A percentile compares a stretch with the other conserved stretches of the same genome.
Evolutionary conservation across 768 basidiomycete species (phyloP).

Genomic region (Pleurotus djamor): DNA sequence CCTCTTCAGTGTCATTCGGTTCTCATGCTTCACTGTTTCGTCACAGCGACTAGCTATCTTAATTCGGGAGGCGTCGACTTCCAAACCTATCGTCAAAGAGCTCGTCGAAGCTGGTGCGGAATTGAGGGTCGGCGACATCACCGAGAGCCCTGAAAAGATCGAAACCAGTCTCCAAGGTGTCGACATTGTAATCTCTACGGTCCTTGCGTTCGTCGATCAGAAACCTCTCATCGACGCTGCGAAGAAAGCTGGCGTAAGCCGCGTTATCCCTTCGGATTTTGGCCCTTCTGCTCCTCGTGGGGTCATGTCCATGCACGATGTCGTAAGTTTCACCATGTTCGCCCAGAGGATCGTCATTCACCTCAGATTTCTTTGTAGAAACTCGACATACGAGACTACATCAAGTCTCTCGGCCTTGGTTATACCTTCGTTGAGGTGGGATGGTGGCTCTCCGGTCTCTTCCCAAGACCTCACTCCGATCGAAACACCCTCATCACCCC

Average conservation of each 20-base stretch:
- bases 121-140: not conserved
- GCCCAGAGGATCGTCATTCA: too few species aligned
- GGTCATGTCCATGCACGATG: slow-evolving; percentile 2
- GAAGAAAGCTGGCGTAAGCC: not conserved
- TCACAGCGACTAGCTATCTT: not conserved
- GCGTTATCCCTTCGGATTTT: slow-evolving; percentile 1
- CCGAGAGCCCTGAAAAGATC: not conserved
- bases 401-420: not conserved
- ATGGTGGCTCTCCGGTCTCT: not conserved
- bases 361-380: not conserved
- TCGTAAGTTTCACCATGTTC: not conserved
- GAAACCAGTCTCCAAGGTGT: not conserved
- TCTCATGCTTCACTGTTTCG: too few species aligned
- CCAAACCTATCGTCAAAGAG: not conserved
- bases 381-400: not conserved
- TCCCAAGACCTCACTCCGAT: not conserved
- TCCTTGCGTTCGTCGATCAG: not conserved
- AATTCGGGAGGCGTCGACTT: not conserved
- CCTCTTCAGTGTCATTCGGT: not conserved
- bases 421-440: not conserved
- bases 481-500: not conserved
- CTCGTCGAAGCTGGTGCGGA: not conserved
- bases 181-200: not conserved
- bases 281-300: not conserved
- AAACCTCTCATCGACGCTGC: not conserved